phyloP scores from a whole-genome alignment of 2,329 filamentous ascomycete genomes.

The Paraphoma chrysanthemicola region DNA sequence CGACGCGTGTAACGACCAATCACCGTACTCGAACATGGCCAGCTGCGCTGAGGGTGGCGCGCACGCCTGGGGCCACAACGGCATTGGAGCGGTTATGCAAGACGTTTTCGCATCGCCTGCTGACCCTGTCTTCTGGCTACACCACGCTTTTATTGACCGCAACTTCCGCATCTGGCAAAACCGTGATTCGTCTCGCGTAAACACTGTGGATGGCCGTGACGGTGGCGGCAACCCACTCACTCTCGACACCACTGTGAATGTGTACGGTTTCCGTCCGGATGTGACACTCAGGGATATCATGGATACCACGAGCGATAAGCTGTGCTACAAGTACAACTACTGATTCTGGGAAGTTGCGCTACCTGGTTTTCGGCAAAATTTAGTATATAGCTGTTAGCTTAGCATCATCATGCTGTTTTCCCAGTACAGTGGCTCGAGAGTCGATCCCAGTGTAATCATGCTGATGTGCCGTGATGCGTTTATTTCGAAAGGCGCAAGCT shows the following conservation, averaged over 20 bases:
- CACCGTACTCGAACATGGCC: constrained; percentile 37
- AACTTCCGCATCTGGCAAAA: constrained; percentile 61
- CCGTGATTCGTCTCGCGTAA: constrained; percentile 27
- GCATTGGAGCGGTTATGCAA: constrained; percentile 43
- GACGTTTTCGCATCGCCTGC: constrained; percentile 42
- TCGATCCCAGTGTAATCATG: too few species aligned
- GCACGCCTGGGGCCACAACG: constrained; percentile 47
- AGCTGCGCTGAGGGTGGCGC: constrained; percentile 36
- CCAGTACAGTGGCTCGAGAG: neutral
- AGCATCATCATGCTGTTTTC: neutral
- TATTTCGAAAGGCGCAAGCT: too few species aligned
- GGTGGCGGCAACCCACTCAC: constrained; percentile 26
- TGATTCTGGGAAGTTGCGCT: constrained; percentile 16
- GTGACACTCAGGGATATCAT: constrained; percentile 39
- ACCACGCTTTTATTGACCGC: constrained; percentile 59
- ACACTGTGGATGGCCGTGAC: constrained; percentile 51
- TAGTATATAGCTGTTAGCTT: neutral
- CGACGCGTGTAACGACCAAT: constrained; percentile 32
- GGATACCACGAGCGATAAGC: constrained; percentile 27
- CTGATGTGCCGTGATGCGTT: too few species aligned
- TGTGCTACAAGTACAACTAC: constrained; percentile 49
- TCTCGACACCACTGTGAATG: constrained; percentile 34
- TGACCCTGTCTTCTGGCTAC: constrained; percentile 56
- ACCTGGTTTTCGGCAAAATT: neutral
- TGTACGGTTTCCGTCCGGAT: constrained; percentile 35